phyloP scores from a whole-genome alignment of 225 moss, liverwort and hornwort species.

The Rhytidiadelphus loreus region DNA sequence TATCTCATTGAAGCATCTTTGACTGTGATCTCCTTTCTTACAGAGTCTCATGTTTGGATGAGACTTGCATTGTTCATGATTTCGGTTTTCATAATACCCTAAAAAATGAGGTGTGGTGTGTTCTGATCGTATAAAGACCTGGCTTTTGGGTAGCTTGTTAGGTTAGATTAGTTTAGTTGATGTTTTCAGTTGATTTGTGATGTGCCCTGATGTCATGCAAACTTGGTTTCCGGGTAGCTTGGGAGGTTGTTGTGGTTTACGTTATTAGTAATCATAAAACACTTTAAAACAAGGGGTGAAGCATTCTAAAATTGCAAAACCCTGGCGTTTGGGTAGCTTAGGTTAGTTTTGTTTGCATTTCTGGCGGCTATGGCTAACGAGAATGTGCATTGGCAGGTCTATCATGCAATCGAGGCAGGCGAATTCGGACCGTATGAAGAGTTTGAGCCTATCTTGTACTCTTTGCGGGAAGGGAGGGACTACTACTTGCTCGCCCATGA shows the following conservation, averaged over 20 bases:
- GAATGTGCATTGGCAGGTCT: slow-evolving; percentile 7
- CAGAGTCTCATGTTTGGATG: neutral
- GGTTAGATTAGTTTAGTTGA: neutral
- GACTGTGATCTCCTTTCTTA: neutral
- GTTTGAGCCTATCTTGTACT: slow-evolving; percentile 28
- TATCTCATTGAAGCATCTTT: neutral
- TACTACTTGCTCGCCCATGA: slow-evolving; percentile 33
- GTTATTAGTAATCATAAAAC: neutral
- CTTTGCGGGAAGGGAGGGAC: slow-evolving; percentile 22
- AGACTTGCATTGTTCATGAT: neutral
- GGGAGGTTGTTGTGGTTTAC: neutral
- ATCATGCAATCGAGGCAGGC: slow-evolving; percentile 25
- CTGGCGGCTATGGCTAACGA: neutral
- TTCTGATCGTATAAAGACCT: neutral
- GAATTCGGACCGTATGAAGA: slow-evolving; percentile 22
- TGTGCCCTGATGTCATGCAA: neutral
- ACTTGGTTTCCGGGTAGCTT: neutral
- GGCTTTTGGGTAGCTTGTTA: neutral
- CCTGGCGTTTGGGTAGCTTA: neutral
- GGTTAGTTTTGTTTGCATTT: neutral
- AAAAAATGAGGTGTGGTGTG: neutral
- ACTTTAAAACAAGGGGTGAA: neutral
- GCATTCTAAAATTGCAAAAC: neutral
- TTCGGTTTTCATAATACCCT: neutral
- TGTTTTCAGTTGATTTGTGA: neutral